Evolutionary conservation across 495 filamentous ascomycete genomes (phyloP).

Genomic region (Xylaria sp.): DNA sequence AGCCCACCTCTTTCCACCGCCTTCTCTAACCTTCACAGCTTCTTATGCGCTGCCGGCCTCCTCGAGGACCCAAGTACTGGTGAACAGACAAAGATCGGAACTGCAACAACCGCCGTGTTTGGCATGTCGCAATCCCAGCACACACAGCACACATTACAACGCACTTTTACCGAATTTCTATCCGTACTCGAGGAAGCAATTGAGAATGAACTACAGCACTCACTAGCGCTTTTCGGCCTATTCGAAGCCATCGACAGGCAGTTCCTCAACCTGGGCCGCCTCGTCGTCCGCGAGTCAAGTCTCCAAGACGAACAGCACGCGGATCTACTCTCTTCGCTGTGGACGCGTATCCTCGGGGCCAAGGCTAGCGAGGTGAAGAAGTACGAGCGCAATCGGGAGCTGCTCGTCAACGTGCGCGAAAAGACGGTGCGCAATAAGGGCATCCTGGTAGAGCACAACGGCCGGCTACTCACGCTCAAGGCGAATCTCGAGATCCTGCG

Average conservation of each 20-base stretch:
- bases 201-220: conserved; percentile 78
- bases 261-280: conserved; percentile 84
- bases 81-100: conserved; percentile 70
- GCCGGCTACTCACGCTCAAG: conserved; percentile 77
- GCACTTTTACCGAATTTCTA: conserved; percentile 87
- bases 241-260: conserved; percentile 89
- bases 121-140: conserved; percentile 80
- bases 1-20: conserved; percentile 66
- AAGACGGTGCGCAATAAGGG: conserved; percentile 87
- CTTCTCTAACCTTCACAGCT: conserved; percentile 78
- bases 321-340: conserved; percentile 82
- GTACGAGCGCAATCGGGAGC: conserved; percentile 83
- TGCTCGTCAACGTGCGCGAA: conserved; percentile 76
- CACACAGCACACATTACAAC: conserved; percentile 78
- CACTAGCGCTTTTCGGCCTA: conserved; percentile 75
- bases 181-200: conserved; percentile 89
- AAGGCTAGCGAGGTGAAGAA: conserved; percentile 75
- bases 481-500: conserved; percentile 79
- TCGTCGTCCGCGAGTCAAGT: conserved; percentile 82
- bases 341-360: conserved; percentile 81
- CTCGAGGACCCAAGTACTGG: conserved; percentile 68
- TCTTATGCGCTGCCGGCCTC: conserved; percentile 70
- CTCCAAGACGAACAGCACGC: conserved; percentile 78
- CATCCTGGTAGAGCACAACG: conserved; percentile 82
- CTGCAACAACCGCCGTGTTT: conserved; percentile 70